Percentiles rank a stretch among this genome's conserved stretches.
phyloP scores from a whole-genome alignment of 139 green algal genomes.

The Coelastrella sp. region DNA sequence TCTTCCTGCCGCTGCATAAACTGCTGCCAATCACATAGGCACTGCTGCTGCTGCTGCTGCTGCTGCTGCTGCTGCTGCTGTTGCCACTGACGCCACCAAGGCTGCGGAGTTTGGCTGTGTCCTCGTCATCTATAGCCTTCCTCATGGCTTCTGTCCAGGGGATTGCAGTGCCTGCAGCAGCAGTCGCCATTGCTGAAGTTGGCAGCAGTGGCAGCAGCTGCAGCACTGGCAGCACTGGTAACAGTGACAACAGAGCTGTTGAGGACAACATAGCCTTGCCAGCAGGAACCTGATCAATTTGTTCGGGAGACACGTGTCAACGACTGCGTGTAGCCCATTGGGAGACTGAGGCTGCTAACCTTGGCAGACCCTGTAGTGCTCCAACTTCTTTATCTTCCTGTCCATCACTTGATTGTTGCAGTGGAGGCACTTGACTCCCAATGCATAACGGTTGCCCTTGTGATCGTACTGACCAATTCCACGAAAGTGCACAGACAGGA shows the following conservation, averaged over 20 bases:
- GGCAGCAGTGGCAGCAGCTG: not conserved
- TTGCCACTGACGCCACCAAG: not conserved
- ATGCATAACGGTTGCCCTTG: not conserved
- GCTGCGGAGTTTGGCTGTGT: not conserved
- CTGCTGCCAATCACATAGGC: not conserved
- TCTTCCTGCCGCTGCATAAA: not conserved
- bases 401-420: not conserved
- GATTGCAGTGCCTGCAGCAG: not conserved
- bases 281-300: too few relatives aligned
- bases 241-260: too few relatives aligned
- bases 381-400: not conserved
- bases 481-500: not conserved
- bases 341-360: not conserved
- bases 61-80: not conserved
- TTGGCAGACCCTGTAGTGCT: not conserved
- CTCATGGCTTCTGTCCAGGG: not conserved
- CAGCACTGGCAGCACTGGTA: not conserved
- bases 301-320: too few relatives aligned
- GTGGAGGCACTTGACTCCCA: not conserved
- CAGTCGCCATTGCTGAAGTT: not conserved
- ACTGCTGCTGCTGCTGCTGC: not conserved
- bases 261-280: too few relatives aligned
- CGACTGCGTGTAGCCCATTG: not conserved
- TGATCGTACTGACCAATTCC: not conserved
- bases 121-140: not conserved